Conservation (phyloP, 441 rosid species). For the Eutrema salsugineum region DNA sequence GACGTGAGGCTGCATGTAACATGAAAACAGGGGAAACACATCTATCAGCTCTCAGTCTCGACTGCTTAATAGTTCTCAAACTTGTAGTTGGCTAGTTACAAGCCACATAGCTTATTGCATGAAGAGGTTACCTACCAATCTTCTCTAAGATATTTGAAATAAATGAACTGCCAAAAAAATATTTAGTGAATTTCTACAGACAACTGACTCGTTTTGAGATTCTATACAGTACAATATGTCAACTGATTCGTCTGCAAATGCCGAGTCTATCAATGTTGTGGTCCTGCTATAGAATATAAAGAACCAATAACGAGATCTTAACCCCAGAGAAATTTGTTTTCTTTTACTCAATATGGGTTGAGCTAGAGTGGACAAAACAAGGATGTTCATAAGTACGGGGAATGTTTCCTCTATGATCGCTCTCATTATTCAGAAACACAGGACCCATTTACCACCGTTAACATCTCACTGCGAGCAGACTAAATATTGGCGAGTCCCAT, state of each 20-base stretch:
- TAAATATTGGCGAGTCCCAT: not conserved
- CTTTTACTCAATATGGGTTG: not conserved
- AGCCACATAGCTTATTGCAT: not conserved
- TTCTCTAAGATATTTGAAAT: not conserved
- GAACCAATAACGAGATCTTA: not conserved
- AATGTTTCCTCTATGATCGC: not conserved
- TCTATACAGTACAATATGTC: not conserved
- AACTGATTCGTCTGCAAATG: not conserved
- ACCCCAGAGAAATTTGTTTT: not conserved
- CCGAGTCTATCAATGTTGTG: not conserved
- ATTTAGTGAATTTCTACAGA: not conserved
- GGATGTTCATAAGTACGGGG: not conserved
- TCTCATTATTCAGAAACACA: not conserved
- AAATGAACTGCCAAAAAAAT: not conserved
- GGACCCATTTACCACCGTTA: not conserved
- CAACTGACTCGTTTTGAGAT: not conserved
- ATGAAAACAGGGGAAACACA: not conserved
- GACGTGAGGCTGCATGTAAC: conserved; percentile 56
- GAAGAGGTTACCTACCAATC: not conserved
- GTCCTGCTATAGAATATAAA: not conserved
- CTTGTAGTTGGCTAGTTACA: not conserved
- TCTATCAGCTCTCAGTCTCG: not conserved
- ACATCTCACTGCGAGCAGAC: not conserved
- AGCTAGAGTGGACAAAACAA: not conserved
- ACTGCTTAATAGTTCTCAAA: not conserved